Percentiles rank a stretch among this genome's conserved stretches.
Evolutionary conservation across 2,329 filamentous ascomycete genomes (phyloP).

Genomic region (Aspergillaceae sp.): DNA sequence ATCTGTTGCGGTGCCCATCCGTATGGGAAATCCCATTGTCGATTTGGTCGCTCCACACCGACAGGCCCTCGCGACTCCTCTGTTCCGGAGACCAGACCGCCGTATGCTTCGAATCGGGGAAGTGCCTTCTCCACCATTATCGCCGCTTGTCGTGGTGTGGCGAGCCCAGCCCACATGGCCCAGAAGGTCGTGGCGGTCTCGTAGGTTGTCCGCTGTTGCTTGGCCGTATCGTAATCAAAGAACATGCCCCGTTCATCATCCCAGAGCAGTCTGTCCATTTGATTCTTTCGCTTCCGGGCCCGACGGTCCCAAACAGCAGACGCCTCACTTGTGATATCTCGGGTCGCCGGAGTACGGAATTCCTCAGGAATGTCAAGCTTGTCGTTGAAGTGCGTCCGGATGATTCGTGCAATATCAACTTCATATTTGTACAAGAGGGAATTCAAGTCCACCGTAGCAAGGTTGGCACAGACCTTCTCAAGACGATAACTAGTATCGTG

Average conservation of each 20-base stretch:
- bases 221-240: constrained; percentile 90
- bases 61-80: constrained; percentile 76
- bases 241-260: constrained; percentile 88
- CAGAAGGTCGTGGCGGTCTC: constrained; percentile 93
- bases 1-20: constrained; percentile 99
- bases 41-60: constrained; percentile 75
- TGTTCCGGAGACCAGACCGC: constrained; percentile 81
- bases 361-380: constrained; percentile 72
- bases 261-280: constrained; percentile 92
- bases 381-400: constrained; percentile 77
- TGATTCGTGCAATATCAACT: constrained; percentile 78
- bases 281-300: constrained; percentile 70
- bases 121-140: constrained; percentile 71
- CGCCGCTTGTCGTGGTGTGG: constrained; percentile 76
- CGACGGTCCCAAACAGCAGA: constrained; percentile 87
- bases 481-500: constrained; percentile 95
- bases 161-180: constrained; percentile 91
- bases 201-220: constrained; percentile 71
- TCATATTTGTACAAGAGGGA: constrained; percentile 96
- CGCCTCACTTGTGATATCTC: constrained; percentile 63
- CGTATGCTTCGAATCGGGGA: constrained; percentile 78
- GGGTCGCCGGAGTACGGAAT: constrained; percentile 61
- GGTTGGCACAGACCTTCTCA: constrained; percentile 74
- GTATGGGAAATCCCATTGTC: constrained; percentile 97
- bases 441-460: constrained; percentile 92